Percentiles rank a stretch among this genome's conserved stretches.
Evolutionary conservation across 768 basidiomycete genomes (phyloP).

Genomic region (Boletus insuetus): DNA sequence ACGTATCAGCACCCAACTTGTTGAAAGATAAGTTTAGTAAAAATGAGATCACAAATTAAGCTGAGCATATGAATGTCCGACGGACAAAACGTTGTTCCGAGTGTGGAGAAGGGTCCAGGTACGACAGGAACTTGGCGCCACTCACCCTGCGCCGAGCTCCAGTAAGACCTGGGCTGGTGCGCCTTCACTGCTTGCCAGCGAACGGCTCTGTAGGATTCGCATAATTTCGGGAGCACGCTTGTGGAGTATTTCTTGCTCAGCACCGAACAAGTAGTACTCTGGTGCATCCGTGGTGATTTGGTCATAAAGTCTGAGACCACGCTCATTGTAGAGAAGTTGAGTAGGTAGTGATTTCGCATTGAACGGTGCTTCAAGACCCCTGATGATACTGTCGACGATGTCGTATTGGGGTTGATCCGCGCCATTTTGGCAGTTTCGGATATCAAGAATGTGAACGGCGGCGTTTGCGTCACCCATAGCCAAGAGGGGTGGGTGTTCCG

Average conservation of each 20-base stretch:
- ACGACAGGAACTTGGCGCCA: background rate
- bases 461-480: slow-evolving; percentile 23
- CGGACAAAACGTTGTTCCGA: background rate
- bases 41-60: background rate
- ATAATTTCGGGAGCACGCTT: slow-evolving; percentile 73
- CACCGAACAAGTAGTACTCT: slow-evolving; percentile 89
- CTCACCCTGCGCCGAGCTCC: slow-evolving; percentile 95
- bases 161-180: slow-evolving; percentile 59
- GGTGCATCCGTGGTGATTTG: slow-evolving; percentile 71
- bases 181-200: slow-evolving; percentile 12
- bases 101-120: background rate
- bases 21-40: background rate
- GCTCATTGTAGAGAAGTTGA: slow-evolving; percentile 81
- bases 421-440: slow-evolving; percentile 15
- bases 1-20: slow-evolving; percentile 8
- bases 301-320: slow-evolving; percentile 84
- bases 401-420: slow-evolving; percentile 20
- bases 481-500: background rate
- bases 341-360: slow-evolving; percentile 73
- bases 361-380: slow-evolving; percentile 52
- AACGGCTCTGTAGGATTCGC: slow-evolving; percentile 55
- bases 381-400: slow-evolving; percentile 46
- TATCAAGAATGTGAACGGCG: slow-evolving; percentile 20
- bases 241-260: slow-evolving; percentile 85
- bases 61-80: background rate